A percentile compares a stretch with the other conserved stretches of the same genome.
phyloP scores from a whole-genome alignment of 495 filamentous ascomycete species.

The Hapsidospora chrysogenum region DNA sequence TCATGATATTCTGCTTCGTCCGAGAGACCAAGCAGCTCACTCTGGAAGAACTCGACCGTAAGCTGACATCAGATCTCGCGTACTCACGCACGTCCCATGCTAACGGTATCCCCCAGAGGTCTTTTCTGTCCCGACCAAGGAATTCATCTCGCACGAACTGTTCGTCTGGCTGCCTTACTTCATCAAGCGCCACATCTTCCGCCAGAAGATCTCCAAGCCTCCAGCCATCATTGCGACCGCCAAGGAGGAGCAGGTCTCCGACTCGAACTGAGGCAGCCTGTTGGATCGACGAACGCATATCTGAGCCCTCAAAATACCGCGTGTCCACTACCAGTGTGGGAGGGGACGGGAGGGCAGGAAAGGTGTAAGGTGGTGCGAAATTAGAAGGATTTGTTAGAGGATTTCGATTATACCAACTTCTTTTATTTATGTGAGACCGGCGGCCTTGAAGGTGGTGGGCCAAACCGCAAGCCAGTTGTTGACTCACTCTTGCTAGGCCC shows the following conservation, averaged over 20 bases:
- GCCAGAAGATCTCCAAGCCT: neutral
- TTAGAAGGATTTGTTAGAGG: too few relatives aligned
- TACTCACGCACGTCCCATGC: slow-evolving; percentile 33
- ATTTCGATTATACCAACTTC: too few relatives aligned
- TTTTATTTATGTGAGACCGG: too few relatives aligned
- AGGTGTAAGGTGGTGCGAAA: too few relatives aligned
- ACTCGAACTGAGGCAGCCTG: too few relatives aligned
- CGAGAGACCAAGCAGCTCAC: slow-evolving; percentile 36
- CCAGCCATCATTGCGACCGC: neutral
- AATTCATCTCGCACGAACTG: slow-evolving; percentile 30
- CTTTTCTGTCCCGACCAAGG: slow-evolving; percentile 34
- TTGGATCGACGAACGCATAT: too few relatives aligned
- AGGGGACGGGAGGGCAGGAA: too few relatives aligned
- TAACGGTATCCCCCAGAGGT: slow-evolving; percentile 11
- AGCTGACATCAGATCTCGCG: slow-evolving; percentile 16
- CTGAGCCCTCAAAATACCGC: too few relatives aligned
- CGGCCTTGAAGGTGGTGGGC: too few relatives aligned
- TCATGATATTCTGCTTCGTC: slow-evolving; percentile 37
- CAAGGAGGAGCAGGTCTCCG: neutral
- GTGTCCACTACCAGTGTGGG: too few relatives aligned
- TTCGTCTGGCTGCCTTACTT: slow-evolving; percentile 22
- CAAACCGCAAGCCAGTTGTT: too few relatives aligned
- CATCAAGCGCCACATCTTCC: slow-evolving; percentile 35
- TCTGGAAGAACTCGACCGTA: slow-evolving; percentile 28
- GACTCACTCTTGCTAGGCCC: too few relatives aligned